These are phyloP conservation scores for Exidia glandulosa DNA, from an alignment of 768 basidiomycete genomes.

Conservation along the genomic window DNA sequence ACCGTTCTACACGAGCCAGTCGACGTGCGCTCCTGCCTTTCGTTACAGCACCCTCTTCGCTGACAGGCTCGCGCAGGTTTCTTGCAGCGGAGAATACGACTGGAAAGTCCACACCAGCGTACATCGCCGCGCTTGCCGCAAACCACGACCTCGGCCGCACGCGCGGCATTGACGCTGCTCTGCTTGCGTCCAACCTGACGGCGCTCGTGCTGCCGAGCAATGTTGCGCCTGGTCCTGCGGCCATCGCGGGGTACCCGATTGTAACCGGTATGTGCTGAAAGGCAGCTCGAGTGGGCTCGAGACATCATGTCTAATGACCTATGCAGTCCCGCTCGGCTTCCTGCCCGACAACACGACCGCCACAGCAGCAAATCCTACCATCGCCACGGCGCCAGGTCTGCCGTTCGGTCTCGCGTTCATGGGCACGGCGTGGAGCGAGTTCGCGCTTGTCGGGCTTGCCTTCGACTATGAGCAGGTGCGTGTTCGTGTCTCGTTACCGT, in stretches of 20 bases:
- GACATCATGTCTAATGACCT: neutral
- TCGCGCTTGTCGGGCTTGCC: slow-evolving; percentile 44
- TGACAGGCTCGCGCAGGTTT: neutral
- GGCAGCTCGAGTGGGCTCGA: neutral
- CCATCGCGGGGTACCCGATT: slow-evolving; percentile 21
- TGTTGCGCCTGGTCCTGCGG: slow-evolving; percentile 15
- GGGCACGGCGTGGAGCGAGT: slow-evolving; percentile 51
- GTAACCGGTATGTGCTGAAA: slow-evolving; percentile 7
- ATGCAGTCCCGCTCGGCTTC: slow-evolving; percentile 49
- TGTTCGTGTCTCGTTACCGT: no score
- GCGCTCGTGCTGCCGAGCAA: slow-evolving; percentile 22
- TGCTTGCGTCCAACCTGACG: slow-evolving; percentile 21
- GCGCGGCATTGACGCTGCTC: slow-evolving; percentile 24
- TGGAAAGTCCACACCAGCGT: slow-evolving; percentile 8
- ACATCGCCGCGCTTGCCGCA: slow-evolving; percentile 18
- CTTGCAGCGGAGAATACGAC: slow-evolving; percentile 5
- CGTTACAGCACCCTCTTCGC: neutral
- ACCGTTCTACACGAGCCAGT: neutral
- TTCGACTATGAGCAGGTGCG: slow-evolving; percentile 56
- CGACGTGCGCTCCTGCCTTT: neutral
- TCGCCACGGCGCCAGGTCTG: slow-evolving; percentile 41
- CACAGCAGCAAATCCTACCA: slow-evolving; percentile 24
- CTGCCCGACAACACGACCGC: slow-evolving; percentile 32
- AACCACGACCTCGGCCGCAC: slow-evolving; percentile 21
- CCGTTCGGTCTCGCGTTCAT: slow-evolving; percentile 55